Evolutionary conservation across 1,284 basidiomycete species (phyloP), one percentile per base, ranked within the genome.

Genomic region (Cutaneotrichosporon dermatis): DNA sequence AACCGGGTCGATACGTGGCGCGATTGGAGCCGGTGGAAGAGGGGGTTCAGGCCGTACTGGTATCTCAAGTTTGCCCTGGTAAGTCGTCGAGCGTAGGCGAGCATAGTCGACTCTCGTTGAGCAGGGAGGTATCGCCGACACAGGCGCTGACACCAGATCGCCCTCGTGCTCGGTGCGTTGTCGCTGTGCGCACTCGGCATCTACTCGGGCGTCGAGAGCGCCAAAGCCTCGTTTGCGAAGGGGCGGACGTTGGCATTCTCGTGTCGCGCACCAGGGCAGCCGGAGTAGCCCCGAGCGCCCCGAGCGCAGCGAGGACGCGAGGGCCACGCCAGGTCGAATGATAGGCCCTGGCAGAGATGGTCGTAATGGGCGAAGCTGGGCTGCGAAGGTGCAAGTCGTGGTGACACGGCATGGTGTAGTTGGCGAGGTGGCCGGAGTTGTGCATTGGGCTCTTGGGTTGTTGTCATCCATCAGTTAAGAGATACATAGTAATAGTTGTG

Each of bases 191-290:
- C 10, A 0, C 58, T 65, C 4, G 63, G 63, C 6, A 48, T 65
- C 41, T 65, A 65, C 51, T 55, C 60, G 5, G 63, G 63, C 4
- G 55, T 58, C 15, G 9, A 49, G 34, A 48, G 37, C 12, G 60
- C 61, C 10, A 46, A 49, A 33, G 53, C 57, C 12, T 33, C 52
- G 11, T 62, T 60, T 25, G 42, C 34, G 0, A 49, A 12, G 1
- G 58, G 58, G 12, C 55, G 53, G 37, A 62, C 49, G 6, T 54
- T 51, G 3, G 44, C 58, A 9, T 65, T 56, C 54, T 62, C 60
- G 13, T 65, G 63, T 12, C 60, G 58, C 12, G 60, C 61, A 4
- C 63, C 63, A 0, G 63, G 63, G 2, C 62, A 64, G 57, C 59
- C 62, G 57, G 10, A 13, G 35, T 13, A 54, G 12, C 25, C 25